Evolutionary conservation across 1,284 basidiomycete species (phyloP).

Genomic region (Papiliotrema terrestris): DNA sequence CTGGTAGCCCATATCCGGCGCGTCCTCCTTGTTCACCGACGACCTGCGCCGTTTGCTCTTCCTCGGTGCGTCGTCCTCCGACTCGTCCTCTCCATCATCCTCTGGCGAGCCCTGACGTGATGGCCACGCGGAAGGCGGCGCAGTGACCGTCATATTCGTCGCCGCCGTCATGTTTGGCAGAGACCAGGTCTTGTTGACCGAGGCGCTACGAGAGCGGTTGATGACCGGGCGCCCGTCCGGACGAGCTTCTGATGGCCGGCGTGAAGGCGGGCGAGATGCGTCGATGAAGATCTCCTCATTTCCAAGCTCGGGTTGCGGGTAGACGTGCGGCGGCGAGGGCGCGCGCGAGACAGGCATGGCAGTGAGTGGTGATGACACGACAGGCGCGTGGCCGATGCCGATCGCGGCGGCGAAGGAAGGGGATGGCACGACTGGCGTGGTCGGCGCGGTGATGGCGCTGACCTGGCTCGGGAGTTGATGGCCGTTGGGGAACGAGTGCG

Average conservation of each 20-base stretch:
- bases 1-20: slow-evolving; percentile 9
- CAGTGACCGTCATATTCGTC: slow-evolving; percentile 26
- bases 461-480: slow-evolving; percentile 43
- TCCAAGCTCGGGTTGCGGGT: slow-evolving; percentile 18
- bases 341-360: slow-evolving; percentile 36
- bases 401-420: slow-evolving; percentile 26
- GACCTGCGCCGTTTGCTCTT: slow-evolving; percentile 37
- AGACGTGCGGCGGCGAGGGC: slow-evolving; percentile 26
- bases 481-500: slow-evolving; percentile 48
- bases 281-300: slow-evolving; percentile 6
- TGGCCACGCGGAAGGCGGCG: slow-evolving; percentile 44
- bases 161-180: too few species aligned
- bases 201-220: slow-evolving; percentile 35
- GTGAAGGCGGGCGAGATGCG: slow-evolving; percentile 6
- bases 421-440: slow-evolving; percentile 26
- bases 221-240: slow-evolving; percentile 40
- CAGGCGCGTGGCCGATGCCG: slow-evolving; percentile 35
- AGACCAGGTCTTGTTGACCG: slow-evolving; percentile 30
- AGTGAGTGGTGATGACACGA: slow-evolving; percentile 41
- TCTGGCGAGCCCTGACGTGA: slow-evolving; percentile 36
- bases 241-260: slow-evolving; percentile 25
- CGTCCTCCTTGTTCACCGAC: slow-evolving; percentile 29
- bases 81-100: slow-evolving; percentile 36
- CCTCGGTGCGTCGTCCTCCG: slow-evolving; percentile 36
- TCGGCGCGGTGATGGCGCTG: slow-evolving; percentile 17